Evolutionary conservation across 2,329 filamentous ascomycete genomes (phyloP), one percentile per base, ranked within the genome.

Genomic region (Epichloe uncinata): DNA sequence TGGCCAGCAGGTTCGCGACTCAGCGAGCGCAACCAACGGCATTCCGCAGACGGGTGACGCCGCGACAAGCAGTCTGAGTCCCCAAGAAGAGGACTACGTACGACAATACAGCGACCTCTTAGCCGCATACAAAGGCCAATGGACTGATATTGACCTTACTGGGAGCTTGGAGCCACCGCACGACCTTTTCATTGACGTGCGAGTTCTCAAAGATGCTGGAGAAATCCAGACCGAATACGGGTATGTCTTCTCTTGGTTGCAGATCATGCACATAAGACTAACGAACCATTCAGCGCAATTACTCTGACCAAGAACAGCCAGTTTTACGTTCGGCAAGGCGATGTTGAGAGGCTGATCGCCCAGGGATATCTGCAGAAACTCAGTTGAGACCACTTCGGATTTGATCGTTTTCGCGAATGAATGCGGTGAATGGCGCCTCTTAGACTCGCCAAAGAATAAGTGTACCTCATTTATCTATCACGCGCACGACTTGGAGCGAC

Each of bases 201-300:
- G 93, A 44, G 93, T 98, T 45, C 70, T 98, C 55, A 96, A 93
- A 65, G 93, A 98, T 71, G 93, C 91, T 1, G 93, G 94, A 4
- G 93, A 98, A 72, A 96, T 98, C 56, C 91, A 98, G 70, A 98
- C 93, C 0, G 94, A 98, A 73, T 98, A 98, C 63, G 93, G 93
- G 85, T 95, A 20, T 42, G 45, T 43, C 20, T 16, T 8, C 12
- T 11, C 18, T 20, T 1, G 20, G 20, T 30, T 35, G 20, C 4
- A 6, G 8, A 15, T 16, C 22, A 9, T 38, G 18, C 16, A 35
- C 34, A 47, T n/a, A 47, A 35, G 9, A 18, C 59, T 64, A 38
- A 63, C 52, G 9, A 30, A 26, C 12, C 11, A 38, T 63, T 56
- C 58, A 95, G 89, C 15, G 87, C 90, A 12, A 96, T 98, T 60